phyloP scores from a whole-genome alignment of 345 rosid species.

The Brassica juncea region DNA sequence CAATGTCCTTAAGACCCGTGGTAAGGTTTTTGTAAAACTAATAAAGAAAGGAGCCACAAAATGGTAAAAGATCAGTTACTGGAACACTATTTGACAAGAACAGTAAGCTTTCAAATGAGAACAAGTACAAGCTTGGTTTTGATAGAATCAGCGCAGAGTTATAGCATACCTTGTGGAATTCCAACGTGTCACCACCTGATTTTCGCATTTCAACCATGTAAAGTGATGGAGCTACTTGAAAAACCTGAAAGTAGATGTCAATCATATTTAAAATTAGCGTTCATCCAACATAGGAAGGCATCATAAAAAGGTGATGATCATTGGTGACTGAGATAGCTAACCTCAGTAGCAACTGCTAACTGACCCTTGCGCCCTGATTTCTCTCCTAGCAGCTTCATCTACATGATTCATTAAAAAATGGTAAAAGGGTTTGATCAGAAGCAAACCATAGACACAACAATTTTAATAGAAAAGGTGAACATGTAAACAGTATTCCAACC shows the following conservation, averaged over 20 bases:
- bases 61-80: neutral
- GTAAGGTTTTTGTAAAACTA: constrained; percentile 91
- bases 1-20: constrained; percentile 87
- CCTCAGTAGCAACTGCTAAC: constrained; percentile 92
- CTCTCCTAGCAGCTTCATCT: constrained; percentile 93
- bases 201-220: constrained; percentile 94
- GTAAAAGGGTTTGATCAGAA: constrained; percentile 1
- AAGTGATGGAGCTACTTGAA: constrained; percentile 97
- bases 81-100: neutral
- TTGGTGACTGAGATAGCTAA: constrained; percentile 34
- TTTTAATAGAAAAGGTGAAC: neutral
- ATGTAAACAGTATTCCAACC: constrained; percentile 45
- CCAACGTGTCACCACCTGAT: constrained; percentile 95
- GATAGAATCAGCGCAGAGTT: neutral
- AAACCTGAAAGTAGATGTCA: constrained; percentile 51
- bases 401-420: constrained; percentile 7
- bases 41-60: neutral
- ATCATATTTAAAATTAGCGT: neutral
- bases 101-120: neutral
- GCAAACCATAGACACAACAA: neutral
- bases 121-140: neutral
- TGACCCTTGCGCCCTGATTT: constrained; percentile 98
- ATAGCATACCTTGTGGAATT: constrained; percentile 79
- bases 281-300: neutral
- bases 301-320: neutral